A percentile compares a stretch with the other conserved stretches of the same genome.
Evolutionary conservation across 805 yeast genomes (phyloP).

Genomic region (Cyberlindnera maclurae): DNA sequence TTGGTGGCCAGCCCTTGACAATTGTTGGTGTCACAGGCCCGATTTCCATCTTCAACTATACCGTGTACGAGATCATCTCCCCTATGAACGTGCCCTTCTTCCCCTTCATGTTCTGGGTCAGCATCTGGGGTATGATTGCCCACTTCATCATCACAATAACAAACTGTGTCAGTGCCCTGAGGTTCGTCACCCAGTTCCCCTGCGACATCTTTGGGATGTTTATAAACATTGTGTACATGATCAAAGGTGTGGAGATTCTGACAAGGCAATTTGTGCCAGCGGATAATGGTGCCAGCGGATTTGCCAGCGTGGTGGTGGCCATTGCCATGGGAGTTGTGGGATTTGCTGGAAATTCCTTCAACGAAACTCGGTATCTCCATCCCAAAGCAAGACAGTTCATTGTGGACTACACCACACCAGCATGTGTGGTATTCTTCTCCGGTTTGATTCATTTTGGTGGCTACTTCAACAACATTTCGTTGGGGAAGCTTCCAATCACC

Average conservation of each 20-base stretch:
- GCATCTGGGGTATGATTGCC: slow-evolving; percentile 82
- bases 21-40: slow-evolving; percentile 98
- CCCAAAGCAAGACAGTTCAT: slow-evolving; percentile 59
- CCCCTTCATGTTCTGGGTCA: slow-evolving; percentile 94
- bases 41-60: slow-evolving; percentile 82
- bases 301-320: slow-evolving; percentile 67
- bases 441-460: slow-evolving; percentile 94
- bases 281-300: slow-evolving; percentile 44
- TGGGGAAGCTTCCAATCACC: slow-evolving; percentile 63
- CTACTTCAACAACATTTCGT: slow-evolving; percentile 44
- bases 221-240: slow-evolving; percentile 79
- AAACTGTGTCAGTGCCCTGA: slow-evolving; percentile 61
- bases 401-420: slow-evolving; percentile 81
- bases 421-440: slow-evolving; percentile 80
- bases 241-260: slow-evolving; percentile 83
- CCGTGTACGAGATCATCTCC: slow-evolving; percentile 66
- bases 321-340: slow-evolving; percentile 76
- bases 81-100: slow-evolving; percentile 46
- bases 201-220: slow-evolving; percentile 93
- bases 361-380: slow-evolving; percentile 52
- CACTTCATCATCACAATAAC: slow-evolving; percentile 67
- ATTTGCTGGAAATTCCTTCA: slow-evolving; percentile 44
- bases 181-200: slow-evolving; percentile 70
- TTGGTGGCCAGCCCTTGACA: slow-evolving; percentile 87
- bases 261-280: slow-evolving; percentile 53